Base-by-base conservation (phyloP, 129 eudicot genomes). In the Helichrysum umbraculigerum region DNA sequence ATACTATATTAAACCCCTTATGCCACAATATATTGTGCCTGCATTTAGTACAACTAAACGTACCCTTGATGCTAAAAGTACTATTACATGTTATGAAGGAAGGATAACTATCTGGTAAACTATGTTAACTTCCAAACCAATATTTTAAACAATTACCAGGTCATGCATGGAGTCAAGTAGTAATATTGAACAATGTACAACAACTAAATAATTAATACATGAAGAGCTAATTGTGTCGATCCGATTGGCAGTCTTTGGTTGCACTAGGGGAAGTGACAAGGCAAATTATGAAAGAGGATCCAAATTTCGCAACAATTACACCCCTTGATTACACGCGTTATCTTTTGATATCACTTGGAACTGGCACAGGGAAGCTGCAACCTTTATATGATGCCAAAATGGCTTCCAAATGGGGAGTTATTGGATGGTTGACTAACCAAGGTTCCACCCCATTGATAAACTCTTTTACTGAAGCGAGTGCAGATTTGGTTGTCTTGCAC, bases 391-490 rank as follows among this genome's bases (percentile, higher is more conserved):
- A 71, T 21, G 95, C 89, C 0, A 65, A 74, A 63, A 77, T 35
- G 68, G 91, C 91, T 6, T 81, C 91, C 7, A 83, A 81, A 41
- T 89, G 91, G 96, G 91, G 96, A 41, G 74, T 81, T 10, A 52
- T 89, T 0, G 85, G 83, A 16, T 89, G 96, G 96, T 66, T 89
- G 14, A 69, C 72, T 20, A 85, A 73, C 58, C 39, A 82, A 2
- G 96, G 91, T 10, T 68, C 74, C 0, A 22, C 82, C 8, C 96
- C 96, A 0, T 66, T 89, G 73, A 34, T 89, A 8, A 86, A 87
- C 35, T 79, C 82, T 21, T 85, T 82, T 75, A 81, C 74, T 15
- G 78, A 82, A 66, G 91, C 89, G 0, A 80, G 87, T 59, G 84
- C 78, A 0, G 91, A 88, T 50, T 64, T 86, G 87, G 89, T 78